Evolutionary conservation across 768 basidiomycete species (phyloP).

Genomic region (Psilocybe cubensis): DNA sequence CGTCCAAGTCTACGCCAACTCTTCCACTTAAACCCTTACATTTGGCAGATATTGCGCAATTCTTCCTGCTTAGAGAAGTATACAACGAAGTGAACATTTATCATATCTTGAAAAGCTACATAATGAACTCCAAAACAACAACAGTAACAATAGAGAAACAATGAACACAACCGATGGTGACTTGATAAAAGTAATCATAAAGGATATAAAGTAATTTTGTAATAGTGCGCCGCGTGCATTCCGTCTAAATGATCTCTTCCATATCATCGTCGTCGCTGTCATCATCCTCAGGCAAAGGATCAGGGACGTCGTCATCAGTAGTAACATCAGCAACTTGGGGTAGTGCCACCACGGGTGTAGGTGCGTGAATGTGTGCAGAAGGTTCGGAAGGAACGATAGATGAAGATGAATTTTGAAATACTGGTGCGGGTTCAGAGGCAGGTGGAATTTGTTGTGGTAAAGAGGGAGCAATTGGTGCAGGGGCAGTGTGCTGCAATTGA

Average conservation of each 20-base stretch:
- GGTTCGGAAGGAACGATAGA: conserved; percentile 2
- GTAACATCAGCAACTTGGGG: conserved; percentile 3
- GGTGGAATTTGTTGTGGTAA: neutral
- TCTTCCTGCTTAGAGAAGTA: neutral
- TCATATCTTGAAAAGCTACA: neutral
- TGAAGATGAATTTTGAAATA: neutral
- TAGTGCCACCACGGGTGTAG: conserved; percentile 4
- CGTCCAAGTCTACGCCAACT: too few relatives aligned
- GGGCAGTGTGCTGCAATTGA: neutral
- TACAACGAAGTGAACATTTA: neutral
- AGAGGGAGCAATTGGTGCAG: conserved; percentile 6
- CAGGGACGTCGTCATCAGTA: conserved; percentile 6
- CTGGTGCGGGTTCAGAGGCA: conserved; percentile 3
- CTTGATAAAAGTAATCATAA: neutral
- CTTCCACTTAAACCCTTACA: too few relatives aligned
- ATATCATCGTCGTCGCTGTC: conserved; percentile 45
- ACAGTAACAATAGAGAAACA: neutral
- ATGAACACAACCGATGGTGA: neutral
- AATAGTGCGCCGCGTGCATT: neutral
- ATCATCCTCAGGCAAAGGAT: conserved; percentile 29
- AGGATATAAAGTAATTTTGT: conserved; percentile 3
- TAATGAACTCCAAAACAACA: neutral
- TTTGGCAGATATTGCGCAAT: too few relatives aligned
- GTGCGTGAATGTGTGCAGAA: neutral
- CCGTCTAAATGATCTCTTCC: conserved; percentile 43